Conservation (phyloP, 2,329 filamentous ascomycete species). For the Penicillium corylophilum region DNA sequence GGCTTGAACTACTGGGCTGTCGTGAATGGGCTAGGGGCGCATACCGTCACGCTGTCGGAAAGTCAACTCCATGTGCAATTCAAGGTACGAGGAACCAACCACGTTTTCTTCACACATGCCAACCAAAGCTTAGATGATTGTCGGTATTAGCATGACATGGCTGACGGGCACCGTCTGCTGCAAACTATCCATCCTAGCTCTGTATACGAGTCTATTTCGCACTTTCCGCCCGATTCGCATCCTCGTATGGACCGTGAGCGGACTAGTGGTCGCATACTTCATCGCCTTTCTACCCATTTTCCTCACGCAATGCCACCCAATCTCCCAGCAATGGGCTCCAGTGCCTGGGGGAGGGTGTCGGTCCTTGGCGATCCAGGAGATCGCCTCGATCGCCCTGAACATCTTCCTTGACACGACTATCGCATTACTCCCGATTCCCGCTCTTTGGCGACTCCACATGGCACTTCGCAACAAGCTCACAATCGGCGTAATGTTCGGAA, state of each 20-base stretch:
- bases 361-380: slow-evolving; percentile 5
- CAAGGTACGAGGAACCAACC: not conserved
- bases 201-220: slow-evolving; percentile 11
- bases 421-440: slow-evolving; percentile 8
- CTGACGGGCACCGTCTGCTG: slow-evolving; percentile 11
- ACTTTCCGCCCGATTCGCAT: slow-evolving; percentile 11
- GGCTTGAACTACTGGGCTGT: slow-evolving; percentile 8
- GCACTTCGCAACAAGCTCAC: slow-evolving; percentile 12
- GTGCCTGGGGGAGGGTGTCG: slow-evolving; percentile 6
- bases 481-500: slow-evolving; percentile 9
- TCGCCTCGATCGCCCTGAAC: slow-evolving; percentile 8
- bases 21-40: slow-evolving; percentile 5
- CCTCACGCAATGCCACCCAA: slow-evolving; percentile 14
- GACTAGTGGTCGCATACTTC: slow-evolving; percentile 11
- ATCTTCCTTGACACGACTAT: slow-evolving; percentile 13
- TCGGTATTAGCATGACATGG: slow-evolving; percentile 9
- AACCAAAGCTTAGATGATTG: slow-evolving; percentile 1
- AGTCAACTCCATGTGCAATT: slow-evolving; percentile 8
- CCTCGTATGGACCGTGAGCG: slow-evolving; percentile 8
- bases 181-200: slow-evolving; percentile 11
- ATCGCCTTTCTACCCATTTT: slow-evolving; percentile 8
- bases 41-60: slow-evolving; percentile 1
- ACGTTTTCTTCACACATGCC: not conserved
- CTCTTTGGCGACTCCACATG: slow-evolving; percentile 12
- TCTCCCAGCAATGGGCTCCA: slow-evolving; percentile 13